A percentile compares a stretch with the other conserved stretches of the same genome.
These are phyloP conservation scores for Naganishia liquefaciens DNA, from an alignment of 1,284 basidiomycete genomes.

Conservation along the genomic window DNA sequence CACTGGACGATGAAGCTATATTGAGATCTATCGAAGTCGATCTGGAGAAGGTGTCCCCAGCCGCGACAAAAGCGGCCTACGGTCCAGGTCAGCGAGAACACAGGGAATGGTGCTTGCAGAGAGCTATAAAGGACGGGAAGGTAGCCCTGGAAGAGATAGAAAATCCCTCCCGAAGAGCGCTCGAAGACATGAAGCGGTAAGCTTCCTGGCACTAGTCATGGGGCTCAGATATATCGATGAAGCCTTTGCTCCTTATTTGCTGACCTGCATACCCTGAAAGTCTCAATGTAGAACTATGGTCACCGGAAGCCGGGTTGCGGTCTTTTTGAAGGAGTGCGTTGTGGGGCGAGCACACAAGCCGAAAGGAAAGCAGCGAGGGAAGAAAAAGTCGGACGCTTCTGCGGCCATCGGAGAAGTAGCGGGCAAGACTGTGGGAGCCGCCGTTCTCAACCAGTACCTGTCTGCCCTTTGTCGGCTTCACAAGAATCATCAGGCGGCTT, in stretches of 20 bases:
- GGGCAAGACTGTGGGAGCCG: slow-evolving; percentile 6
- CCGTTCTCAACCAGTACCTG: slow-evolving; percentile 11
- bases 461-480: slow-evolving; percentile 13
- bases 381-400: not conserved
- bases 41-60: slow-evolving; percentile 9
- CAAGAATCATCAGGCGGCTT: slow-evolving; percentile 4
- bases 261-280: not conserved
- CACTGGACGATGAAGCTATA: slow-evolving; percentile 12
- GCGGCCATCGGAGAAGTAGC: not conserved
- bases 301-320: slow-evolving; percentile 5
- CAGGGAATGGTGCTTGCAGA: slow-evolving; percentile 13
- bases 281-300: slow-evolving; percentile 2
- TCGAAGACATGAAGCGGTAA: slow-evolving; percentile 9
- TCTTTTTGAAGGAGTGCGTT: slow-evolving; percentile 16
- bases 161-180: not conserved
- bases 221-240: not conserved
- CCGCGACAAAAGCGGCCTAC: slow-evolving; percentile 17
- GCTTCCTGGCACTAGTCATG: slow-evolving; percentile 2
- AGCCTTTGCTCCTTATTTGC: not conserved
- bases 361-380: slow-evolving; percentile 6
- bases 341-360: slow-evolving; percentile 9
- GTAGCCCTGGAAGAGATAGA: slow-evolving; percentile 8
- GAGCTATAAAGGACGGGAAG: slow-evolving; percentile 6
- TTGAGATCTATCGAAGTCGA: slow-evolving; percentile 8
- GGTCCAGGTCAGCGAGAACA: slow-evolving; percentile 10